Evolutionary conservation across 2,329 filamentous ascomycete genomes (phyloP).

Genomic region (Gnomoniopsis sp.): DNA sequence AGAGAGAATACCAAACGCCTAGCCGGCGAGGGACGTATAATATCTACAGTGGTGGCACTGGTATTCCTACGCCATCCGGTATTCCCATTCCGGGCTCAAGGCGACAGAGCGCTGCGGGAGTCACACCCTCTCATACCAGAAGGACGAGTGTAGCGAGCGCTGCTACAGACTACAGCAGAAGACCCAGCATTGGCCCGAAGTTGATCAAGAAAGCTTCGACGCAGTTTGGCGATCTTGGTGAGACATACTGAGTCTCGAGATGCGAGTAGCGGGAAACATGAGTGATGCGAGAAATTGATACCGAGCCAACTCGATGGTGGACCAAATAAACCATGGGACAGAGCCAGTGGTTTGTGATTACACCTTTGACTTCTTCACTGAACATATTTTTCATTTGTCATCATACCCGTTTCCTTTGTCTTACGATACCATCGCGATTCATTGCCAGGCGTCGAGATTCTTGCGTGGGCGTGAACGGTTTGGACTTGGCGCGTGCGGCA

Average conservation of each 20-base stretch:
- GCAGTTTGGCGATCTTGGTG: slow-evolving; percentile 41
- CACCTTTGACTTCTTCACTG: slow-evolving; percentile 1
- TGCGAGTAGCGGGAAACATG: not conserved
- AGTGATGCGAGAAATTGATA: not conserved
- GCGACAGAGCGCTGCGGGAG: slow-evolving; percentile 37
- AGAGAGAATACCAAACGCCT: slow-evolving; percentile 43
- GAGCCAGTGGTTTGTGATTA: not conserved
- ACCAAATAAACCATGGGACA: not conserved
- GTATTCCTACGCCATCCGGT: slow-evolving; percentile 41
- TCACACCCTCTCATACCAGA: slow-evolving; percentile 3
- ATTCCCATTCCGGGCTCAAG: slow-evolving; percentile 44
- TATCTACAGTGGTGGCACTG: slow-evolving; percentile 39
- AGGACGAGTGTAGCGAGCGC: slow-evolving; percentile 20
- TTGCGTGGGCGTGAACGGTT: slow-evolving; percentile 16
- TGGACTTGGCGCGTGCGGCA: slow-evolving; percentile 10
- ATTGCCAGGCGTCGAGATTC: slow-evolving; percentile 14
- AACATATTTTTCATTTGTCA: slow-evolving; percentile 19
- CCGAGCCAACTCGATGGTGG: not conserved
- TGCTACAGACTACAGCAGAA: slow-evolving; percentile 35
- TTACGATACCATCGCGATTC: slow-evolving; percentile 15
- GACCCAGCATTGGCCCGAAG: slow-evolving; percentile 8
- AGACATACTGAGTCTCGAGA: slow-evolving; percentile 44
- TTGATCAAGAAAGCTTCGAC: slow-evolving; percentile 9
- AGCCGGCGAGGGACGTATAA: slow-evolving; percentile 54
- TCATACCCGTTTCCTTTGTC: slow-evolving; percentile 18